Base-by-base conservation (phyloP, 2,329 filamentous ascomycete genomes). In the Ambrosiella beaveri region DNA sequence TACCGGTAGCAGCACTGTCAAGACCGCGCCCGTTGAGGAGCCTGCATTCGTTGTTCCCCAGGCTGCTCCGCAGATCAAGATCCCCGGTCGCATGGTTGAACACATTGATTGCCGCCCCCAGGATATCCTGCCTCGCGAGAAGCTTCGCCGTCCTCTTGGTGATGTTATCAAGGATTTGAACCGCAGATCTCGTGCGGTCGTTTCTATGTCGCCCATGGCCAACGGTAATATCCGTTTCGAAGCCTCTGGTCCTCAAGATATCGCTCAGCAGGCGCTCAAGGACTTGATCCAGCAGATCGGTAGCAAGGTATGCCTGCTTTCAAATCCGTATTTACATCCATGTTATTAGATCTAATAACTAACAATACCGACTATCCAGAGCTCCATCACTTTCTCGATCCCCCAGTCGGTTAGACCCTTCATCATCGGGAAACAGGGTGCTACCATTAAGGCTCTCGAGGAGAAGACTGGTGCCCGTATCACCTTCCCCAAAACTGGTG, bases 101-200 rank as follows among this genome's bases (percentile, higher is more conserved):
- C 78, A 79, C 44, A 81, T 94, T 63, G 77, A 80, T 35, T 78
- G 95, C 61, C 81, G 85, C 57, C 81, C 85, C 7, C 79, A 82
- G 51, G 84, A 93, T 68, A 80, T 97, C 68, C 78, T 87, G 52
- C 84, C 88, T 15, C 81, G 85, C 49, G 75, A 74, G 61, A 83
- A 95, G 68, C 74, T 96, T 66, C 94, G 86, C 76, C 88, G 88
- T 64, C 88, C 91, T 7, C 76, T 96, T 56, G 75, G 81, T 38
- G 91, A 97, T 64, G 84, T 93, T 63, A 75, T 96, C 66, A 86
- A 88, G 68, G 89, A 96, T 63, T 87, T 97, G 71, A 96, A 95
- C 73, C 87, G 85, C 71, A 87, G 85, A 67, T 95, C 88, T 61
- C 89, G 91, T 68, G 89, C 90, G 60, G 87, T 82, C 64, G 81